A percentile compares a stretch with the other conserved stretches of the same genome.
Conservation (phyloP, 2,329 filamentous ascomycete species). For the Rutstroemia sp. region DNA sequence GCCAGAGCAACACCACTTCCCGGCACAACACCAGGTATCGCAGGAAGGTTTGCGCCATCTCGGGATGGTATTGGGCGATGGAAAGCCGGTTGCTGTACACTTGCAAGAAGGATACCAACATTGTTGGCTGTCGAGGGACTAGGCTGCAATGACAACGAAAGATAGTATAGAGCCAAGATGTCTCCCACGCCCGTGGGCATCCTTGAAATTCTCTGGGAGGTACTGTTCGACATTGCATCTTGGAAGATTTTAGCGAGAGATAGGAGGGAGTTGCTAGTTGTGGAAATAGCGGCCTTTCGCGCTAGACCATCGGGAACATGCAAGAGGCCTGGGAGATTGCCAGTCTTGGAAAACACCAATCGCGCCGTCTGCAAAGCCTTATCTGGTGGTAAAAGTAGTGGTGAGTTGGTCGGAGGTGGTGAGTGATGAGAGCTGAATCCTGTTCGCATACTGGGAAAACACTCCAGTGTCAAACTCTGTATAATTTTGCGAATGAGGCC, state of each 20-base stretch:
- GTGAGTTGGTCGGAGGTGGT: constrained; percentile 28
- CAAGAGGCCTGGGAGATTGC: constrained; percentile 72
- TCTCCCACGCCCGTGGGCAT: constrained; percentile 76
- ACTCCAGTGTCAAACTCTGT: constrained; percentile 51
- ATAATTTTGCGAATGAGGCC: constrained; percentile 75
- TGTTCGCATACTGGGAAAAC: constrained; percentile 31
- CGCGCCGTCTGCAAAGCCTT: constrained; percentile 75
- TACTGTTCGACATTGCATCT: constrained; percentile 73
- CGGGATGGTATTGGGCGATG: constrained; percentile 28
- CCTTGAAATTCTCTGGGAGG: constrained; percentile 42
- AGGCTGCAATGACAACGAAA: constrained; percentile 87
- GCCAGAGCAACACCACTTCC: constrained; percentile 85
- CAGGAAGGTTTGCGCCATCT: constrained; percentile 32
- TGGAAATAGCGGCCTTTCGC: constrained; percentile 76
- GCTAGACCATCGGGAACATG: constrained; percentile 64
- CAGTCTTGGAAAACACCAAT: constrained; percentile 69
- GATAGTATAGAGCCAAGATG: constrained; percentile 89
- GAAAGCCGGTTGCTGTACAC: constrained; percentile 65
- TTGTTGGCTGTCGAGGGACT: constrained; percentile 98
- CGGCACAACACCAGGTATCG: constrained; percentile 70
- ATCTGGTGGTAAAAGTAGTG: constrained; percentile 75
- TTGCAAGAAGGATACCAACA: constrained; percentile 91
- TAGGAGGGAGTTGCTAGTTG: constrained; percentile 89
- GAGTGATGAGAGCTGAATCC: constrained; percentile 14
- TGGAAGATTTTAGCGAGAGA: constrained; percentile 97